Evolutionary conservation across 768 basidiomycete genomes (phyloP), one percentile per base, ranked within the genome.

Genomic region (Rhodotorula graminis): DNA sequence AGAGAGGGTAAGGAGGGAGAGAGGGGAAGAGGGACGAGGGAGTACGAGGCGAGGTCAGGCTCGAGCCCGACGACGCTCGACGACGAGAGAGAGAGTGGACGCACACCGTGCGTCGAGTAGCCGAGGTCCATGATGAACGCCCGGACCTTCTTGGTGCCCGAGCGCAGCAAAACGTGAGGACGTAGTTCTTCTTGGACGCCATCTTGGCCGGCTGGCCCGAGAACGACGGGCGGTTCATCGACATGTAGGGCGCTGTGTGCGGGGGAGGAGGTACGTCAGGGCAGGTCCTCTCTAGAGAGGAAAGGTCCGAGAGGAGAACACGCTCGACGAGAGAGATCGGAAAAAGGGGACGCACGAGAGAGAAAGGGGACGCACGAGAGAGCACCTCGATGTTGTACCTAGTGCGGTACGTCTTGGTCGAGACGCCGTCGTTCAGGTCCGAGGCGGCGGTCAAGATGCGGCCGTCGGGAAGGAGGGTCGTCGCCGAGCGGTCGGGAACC

Each of bases 341-440:
- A n/a, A n/a, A n/a, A n/a, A n/a, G n/a, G n/a, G n/a, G n/a, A n/a
- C n/a, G n/a, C n/a, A n/a, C n/a, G 9, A 50, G 9, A 21, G 49
- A 14, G 9, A 25, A n/a, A n/a, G 25, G n/a, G 21, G 25, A 50
- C 50, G 50, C 50, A 52, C 50, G 82, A 37, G 79, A 79, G 65
- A 82, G 80, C 47, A 78, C 80, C 76, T 83, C 82, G 56, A 82
- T 80, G 46, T 80, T 77, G 67, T 82, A 83, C 68, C 82, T 79
- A 1, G 81, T 81, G 29, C 88, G 87, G 79, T 90, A 93, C 70
- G 82, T 82, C 55, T 61, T 65, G 4, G 85, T 82, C 66, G 82
- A 84, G 80, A 85, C 86, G 79, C 91, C 90, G 14, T 86, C 82
- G 79, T 92, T 90, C 0, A 91, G 91, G 80, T 92, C 92, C 18